Base-by-base conservation (phyloP, 176 grass and related monocot species). In the Lolium rigidum region DNA sequence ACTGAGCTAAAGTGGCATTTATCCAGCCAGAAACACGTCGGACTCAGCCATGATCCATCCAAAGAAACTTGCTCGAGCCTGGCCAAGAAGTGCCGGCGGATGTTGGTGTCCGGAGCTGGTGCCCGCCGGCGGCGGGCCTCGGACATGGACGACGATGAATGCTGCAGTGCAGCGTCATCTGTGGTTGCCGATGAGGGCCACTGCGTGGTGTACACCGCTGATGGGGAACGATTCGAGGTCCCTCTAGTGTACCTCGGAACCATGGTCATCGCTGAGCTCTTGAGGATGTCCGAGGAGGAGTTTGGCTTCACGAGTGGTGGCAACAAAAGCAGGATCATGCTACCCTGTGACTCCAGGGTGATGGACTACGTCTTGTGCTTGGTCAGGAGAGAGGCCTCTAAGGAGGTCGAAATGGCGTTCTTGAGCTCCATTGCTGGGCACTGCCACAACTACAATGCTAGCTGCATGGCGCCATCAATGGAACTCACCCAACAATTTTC, bases 361-460 rank as follows among this genome's bases (percentile, higher is more conserved):
- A 76, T 93, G 76, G 86, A 95, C 35, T 91, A 95, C 18, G 81
- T 69, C 0, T 25, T 93, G 66, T 85, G 74, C 4, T 80, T 93
- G 86, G 11, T 95, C 20, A 77, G 81, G 5, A 77, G 85, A 80
- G 79, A 80, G 10, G 66, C 82, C 0, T 86, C 90, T 1, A 11
- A 84, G 69, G 44, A 46, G 5, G 44, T 46, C 6, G 44, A 46
- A 7, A 46, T n/a, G n/a, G n/a, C n/a, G n/a, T n/a, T n/a, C n/a
- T n/a, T n/a, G n/a, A n/a, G n/a, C n/a, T n/a, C n/a, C 44, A 46
- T 46, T 46, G 44, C 44, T 70, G 9, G 70, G 86, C 48, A 78
- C 65, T n/a, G n/a, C n/a, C n/a, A n/a, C n/a, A n/a, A n/a, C n/a
- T n/a, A n/a, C n/a, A n/a, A n/a, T n/a, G n/a, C n/a, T n/a, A n/a